Base-by-base conservation (phyloP, 2,329 filamentous ascomycete genomes). In the Ophiostoma fasciatum region DNA sequence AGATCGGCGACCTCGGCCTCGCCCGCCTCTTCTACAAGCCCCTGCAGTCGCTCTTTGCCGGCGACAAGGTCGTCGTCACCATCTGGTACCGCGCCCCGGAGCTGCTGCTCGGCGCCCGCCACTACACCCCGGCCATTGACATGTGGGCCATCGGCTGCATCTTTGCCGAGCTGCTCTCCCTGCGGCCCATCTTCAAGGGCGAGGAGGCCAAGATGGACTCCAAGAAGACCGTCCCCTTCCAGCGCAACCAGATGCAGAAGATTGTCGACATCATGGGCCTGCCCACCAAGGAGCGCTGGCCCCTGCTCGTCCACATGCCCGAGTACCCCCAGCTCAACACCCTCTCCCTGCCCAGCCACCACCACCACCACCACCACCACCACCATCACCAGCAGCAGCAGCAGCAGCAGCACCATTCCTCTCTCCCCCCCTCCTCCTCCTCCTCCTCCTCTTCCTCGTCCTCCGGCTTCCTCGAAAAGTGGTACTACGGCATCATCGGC, bases 1-100 rank as follows among this genome's bases (percentile, higher is more conserved):
- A 90, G 53, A 94, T 98, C 45, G 90, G 90, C 28, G 90, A 98
- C 56, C 62, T 98, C 28, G 90, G 90, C 3, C 70, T 98, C 2
- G 90, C 90, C 7, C 77, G 90, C 14, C 67, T 94, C 2, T 96
- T 96, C 58, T 80, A 90, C 60, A 94, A 96, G 52, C 90, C 90
- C 0, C 63, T 96, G 1, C 84, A 93, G 50, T 83, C 82, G 0
- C 70, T 98, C 2, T 98, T 90, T 57, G 82, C 75, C 14, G 90
- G 90, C 35, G 90, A 98, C 49, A 98, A 98, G 55, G 90, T 98
- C 3, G 90, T 98, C 35, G 90, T 98, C 12, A 98, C 90, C 0
- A 98, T 98, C 44, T 98, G 90, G 90, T 98, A 98, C 51, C 82
- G 90, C 17, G 90, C 90, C 0, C 90, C 90, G 0, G 90, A 98